Percentiles rank a stretch among this genome's conserved stretches.
Evolutionary conservation across 257 asterid species (phyloP).

Genomic region (Nyctanthes arbortristis): DNA sequence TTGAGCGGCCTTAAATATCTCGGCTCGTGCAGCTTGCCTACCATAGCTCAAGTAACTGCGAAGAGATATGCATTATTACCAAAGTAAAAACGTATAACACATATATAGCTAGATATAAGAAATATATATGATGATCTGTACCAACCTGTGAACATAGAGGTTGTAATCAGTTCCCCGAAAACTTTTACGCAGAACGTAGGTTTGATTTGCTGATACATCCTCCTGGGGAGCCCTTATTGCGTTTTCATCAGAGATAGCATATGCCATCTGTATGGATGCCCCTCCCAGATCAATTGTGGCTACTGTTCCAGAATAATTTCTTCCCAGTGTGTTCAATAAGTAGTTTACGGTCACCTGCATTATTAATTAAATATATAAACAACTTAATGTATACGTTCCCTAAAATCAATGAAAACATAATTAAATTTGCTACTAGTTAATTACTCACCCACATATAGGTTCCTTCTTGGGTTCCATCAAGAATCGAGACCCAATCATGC

Average conservation of each 20-base stretch:
- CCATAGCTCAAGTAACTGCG: conserved; percentile 65
- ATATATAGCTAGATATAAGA: no score
- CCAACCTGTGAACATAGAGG: conserved; percentile 67
- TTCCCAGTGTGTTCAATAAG: conserved; percentile 53
- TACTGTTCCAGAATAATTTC: conserved; percentile 46
- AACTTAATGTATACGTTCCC: no score
- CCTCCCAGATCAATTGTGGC: conserved; percentile 85
- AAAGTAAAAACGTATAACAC: no score
- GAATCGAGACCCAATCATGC: conserved; percentile 57
- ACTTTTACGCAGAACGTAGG: conserved; percentile 29
- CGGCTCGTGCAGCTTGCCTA: conserved; percentile 47
- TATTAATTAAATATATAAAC: no score
- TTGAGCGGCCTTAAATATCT: conserved; percentile 33
- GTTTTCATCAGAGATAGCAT: conserved; percentile 38
- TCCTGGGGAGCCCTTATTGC: conserved; percentile 36
- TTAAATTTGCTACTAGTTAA: no score
- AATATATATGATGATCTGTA: no score
- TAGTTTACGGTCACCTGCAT: conserved; percentile 68
- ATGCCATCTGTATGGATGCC: conserved; percentile 64
- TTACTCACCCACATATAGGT: conserved; percentile 73
- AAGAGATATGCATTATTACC: no score
- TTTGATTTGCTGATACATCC: conserved; percentile 23
- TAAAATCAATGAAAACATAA: no score
- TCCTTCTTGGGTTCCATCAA: conserved; percentile 73
- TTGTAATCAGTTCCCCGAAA: conserved; percentile 35